Base-by-base conservation (phyloP, 2,329 filamentous ascomycete species). In the Cryphonectria nitschkei region DNA sequence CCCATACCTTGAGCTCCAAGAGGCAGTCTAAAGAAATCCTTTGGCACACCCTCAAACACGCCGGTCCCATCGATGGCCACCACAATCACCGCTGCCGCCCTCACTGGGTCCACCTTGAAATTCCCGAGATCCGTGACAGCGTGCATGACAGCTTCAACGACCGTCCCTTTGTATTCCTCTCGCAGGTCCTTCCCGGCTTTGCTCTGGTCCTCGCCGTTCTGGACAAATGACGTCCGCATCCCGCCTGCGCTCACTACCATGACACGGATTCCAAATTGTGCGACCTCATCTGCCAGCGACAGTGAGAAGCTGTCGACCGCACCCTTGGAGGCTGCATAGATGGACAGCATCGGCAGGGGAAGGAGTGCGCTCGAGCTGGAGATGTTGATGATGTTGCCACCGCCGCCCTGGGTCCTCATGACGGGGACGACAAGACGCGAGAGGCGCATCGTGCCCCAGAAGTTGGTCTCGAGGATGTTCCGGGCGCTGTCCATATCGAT, bases 361-460 rank as follows among this genome's bases (percentile, higher is more conserved):
- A 19, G 13, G 1, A 70, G 34, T 6, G 58, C 52, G 5, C 34
- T 66, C 1, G 50, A 32, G 63, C 65, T 68, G 22, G 61, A 66
- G 52, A 72, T 50, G 52, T 72, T 70, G 65, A 72, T 62, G 52
- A 72, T 72, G 22, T 16, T 70, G 61, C 61, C 37, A 2, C 68
- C 70, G 56, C 65, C 54, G 8, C 63, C 56, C 62, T 67, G 65
- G n/a, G 68, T 29, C 43, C 68, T 37, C 70, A 72, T 70, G 19
- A 70, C 2, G 5, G 64, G 68, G 26, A 72, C 32, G 11, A 60
- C 64, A 19, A 69, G 54, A 32, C 56, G 68, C 26, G 43, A 64
- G 13, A 70, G 63, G 9, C 70, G 60, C 26, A 72, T 13, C n/a
- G 41, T 39, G 4, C 70, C 70, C 67, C 68, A 70, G 29, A 72